A percentile compares a stretch with the other conserved stretches of the same genome.
These are phyloP conservation scores for Dittrichia graveolens DNA, from an alignment of 129 eudicot species.

Conservation along the genomic window DNA sequence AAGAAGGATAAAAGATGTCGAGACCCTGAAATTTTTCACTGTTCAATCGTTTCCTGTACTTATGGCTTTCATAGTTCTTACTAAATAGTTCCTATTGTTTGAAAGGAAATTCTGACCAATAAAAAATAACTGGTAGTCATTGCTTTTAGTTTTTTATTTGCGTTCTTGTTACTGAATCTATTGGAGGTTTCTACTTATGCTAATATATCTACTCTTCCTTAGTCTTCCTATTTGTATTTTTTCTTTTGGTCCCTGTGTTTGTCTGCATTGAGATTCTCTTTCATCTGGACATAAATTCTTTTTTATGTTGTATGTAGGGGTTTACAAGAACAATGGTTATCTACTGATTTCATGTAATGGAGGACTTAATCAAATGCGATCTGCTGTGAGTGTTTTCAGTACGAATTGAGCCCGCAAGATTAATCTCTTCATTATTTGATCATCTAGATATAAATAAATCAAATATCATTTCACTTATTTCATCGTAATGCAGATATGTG, in stretches of 20 bases:
- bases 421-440: slow-evolving; percentile 2
- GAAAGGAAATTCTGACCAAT: background rate
- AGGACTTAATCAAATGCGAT: slow-evolving; percentile 97
- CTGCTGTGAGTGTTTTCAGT: slow-evolving; percentile 80
- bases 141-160: background rate
- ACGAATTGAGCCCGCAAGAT: slow-evolving; percentile 20
- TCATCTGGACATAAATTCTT: background rate
- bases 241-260: slow-evolving; percentile 16
- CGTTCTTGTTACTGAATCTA: slow-evolving; percentile 16
- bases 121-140: slow-evolving; percentile 9
- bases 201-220: slow-evolving; percentile 16
- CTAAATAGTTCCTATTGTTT: background rate
- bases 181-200: slow-evolving; percentile 21
- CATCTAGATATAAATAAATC: slow-evolving; percentile 12
- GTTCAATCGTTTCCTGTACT: background rate
- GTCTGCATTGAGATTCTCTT: slow-evolving; percentile 8
- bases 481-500: slow-evolving; percentile 70
- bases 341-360: slow-evolving; percentile 96
- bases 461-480: slow-evolving; percentile 11
- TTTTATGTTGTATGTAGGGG: slow-evolving; percentile 55
- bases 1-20: background rate
- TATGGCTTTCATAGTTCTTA: background rate
- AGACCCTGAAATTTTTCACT: background rate
- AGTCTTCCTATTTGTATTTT: slow-evolving; percentile 16
- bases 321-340: slow-evolving; percentile 96